A percentile compares a stretch with the other conserved stretches of the same genome.
These are phyloP conservation scores for Setaria italica DNA, from an alignment of 202 grass and related monocot genomes.

Conservation along the genomic window DNA sequence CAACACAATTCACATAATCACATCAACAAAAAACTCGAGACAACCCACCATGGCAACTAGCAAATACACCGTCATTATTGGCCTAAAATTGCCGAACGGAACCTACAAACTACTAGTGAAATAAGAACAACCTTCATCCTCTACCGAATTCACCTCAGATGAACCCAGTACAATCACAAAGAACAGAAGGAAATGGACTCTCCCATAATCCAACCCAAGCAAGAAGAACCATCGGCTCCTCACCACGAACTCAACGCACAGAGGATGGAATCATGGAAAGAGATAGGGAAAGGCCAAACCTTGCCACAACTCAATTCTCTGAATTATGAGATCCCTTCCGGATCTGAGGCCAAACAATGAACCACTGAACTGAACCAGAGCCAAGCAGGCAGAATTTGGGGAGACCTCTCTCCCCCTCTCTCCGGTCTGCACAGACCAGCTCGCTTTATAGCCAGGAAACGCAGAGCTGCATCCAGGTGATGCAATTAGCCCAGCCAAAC, in stretches of 20 bases:
- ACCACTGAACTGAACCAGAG: neutral
- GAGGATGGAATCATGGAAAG: neutral
- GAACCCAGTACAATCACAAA: neutral
- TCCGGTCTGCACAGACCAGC: slow-evolving; percentile 6
- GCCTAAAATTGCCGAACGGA: neutral
- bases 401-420: neutral
- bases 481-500: neutral
- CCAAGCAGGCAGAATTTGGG: slow-evolving; percentile 10
- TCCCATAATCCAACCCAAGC: neutral
- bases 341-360: slow-evolving; percentile 30
- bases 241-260: slow-evolving; percentile 1
- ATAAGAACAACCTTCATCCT: slow-evolving; percentile 1
- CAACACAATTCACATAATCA: slow-evolving; percentile 40
- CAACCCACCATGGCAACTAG: slow-evolving; percentile 4
- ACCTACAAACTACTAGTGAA: neutral
- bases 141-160: neutral
- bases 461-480: slow-evolving; percentile 44
- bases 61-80: neutral
- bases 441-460: slow-evolving; percentile 48
- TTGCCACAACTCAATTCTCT: neutral
- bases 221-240: slow-evolving; percentile 13
- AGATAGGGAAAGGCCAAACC: slow-evolving; percentile 9
- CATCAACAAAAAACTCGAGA: neutral
- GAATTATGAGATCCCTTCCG: neutral
- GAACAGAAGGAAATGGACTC: neutral